Conservation (phyloP, 306 rosid genomes). For the Prunus mume region DNA sequence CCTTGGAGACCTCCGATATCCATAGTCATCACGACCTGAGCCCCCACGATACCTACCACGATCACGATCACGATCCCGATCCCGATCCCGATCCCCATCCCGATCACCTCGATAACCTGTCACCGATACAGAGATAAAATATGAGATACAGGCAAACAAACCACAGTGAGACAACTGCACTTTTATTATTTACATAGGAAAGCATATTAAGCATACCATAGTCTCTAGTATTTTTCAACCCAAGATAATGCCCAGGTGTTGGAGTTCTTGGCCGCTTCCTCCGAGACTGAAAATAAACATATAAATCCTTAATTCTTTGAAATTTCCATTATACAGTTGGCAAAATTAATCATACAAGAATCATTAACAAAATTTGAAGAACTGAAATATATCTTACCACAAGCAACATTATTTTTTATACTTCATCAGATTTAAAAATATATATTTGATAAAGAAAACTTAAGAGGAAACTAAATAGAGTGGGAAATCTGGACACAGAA, state of each 20-base stretch:
- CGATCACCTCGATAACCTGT: slow-evolving; percentile 59
- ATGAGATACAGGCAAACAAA: slow-evolving; percentile 8
- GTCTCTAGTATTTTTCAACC: slow-evolving; percentile 85
- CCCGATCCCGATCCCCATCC: slow-evolving; percentile 30
- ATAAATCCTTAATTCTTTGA: slow-evolving; percentile 27
- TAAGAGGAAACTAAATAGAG: slow-evolving; percentile 10
- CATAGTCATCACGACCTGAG: slow-evolving; percentile 63
- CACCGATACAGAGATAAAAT: slow-evolving; percentile 6
- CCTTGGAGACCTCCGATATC: slow-evolving; percentile 79
- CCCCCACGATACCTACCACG: slow-evolving; percentile 71
- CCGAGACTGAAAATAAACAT: slow-evolving; percentile 73
- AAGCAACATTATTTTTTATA: slow-evolving; percentile 3
- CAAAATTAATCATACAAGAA: slow-evolving; percentile 12
- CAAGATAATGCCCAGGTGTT: slow-evolving; percentile 97
- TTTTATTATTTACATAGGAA: neutral
- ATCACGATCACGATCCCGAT: slow-evolving; percentile 44
- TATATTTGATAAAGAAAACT: neutral
- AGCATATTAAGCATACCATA: slow-evolving; percentile 43
- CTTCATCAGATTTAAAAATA: neutral
- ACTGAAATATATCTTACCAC: neutral
- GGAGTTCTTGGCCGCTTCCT: slow-evolving; percentile 95
- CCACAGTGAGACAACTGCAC: neutral
- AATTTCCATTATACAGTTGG: slow-evolving; percentile 7
- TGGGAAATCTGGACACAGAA: slow-evolving; percentile 17
- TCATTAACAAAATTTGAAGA: neutral